phyloP scores from a whole-genome alignment of 768 basidiomycete species.

The Cyclocybe aegerita region DNA sequence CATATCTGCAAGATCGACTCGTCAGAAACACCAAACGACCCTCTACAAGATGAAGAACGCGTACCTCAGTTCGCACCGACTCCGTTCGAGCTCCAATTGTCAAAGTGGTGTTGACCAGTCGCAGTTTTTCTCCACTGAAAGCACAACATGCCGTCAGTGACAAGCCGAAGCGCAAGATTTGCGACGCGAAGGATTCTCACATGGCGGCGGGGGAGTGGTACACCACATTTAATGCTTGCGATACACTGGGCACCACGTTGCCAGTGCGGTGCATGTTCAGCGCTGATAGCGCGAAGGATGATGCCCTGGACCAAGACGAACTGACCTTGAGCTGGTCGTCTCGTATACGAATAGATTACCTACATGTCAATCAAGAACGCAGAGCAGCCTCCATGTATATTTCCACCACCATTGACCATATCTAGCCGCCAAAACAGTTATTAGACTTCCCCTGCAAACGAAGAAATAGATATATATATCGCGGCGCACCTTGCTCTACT shows the following conservation, averaged over 20 bases:
- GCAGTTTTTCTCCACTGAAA: slow-evolving; percentile 46
- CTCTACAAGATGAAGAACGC: neutral
- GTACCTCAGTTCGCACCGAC: slow-evolving; percentile 51
- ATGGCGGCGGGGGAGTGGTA: slow-evolving; percentile 56
- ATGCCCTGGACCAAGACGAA: slow-evolving; percentile 35
- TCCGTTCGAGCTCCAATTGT: slow-evolving; percentile 45
- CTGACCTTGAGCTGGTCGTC: neutral
- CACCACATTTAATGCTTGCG: slow-evolving; percentile 50
- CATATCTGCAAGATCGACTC: slow-evolving; percentile 41
- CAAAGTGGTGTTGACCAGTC: slow-evolving; percentile 52
- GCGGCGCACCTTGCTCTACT: slow-evolving; percentile 38
- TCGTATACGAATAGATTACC: slow-evolving; percentile 12
- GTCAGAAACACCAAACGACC: neutral
- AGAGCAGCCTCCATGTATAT: slow-evolving; percentile 53
- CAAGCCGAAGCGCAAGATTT: neutral
- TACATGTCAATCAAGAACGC: slow-evolving; percentile 54
- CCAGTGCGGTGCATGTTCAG: slow-evolving; percentile 25
- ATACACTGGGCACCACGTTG: slow-evolving; percentile 33
- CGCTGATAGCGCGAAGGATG: slow-evolving; percentile 45
- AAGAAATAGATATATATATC: neutral
- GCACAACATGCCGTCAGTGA: neutral
- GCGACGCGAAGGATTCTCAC: slow-evolving; percentile 28
- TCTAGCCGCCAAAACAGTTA: slow-evolving; percentile 27
- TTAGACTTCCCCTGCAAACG: neutral
- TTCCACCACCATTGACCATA: slow-evolving; percentile 48